Percentiles rank a stretch among this genome's conserved stretches.
phyloP scores from a whole-genome alignment of 1,284 basidiomycete genomes.

The Coniferiporia weirii region DNA sequence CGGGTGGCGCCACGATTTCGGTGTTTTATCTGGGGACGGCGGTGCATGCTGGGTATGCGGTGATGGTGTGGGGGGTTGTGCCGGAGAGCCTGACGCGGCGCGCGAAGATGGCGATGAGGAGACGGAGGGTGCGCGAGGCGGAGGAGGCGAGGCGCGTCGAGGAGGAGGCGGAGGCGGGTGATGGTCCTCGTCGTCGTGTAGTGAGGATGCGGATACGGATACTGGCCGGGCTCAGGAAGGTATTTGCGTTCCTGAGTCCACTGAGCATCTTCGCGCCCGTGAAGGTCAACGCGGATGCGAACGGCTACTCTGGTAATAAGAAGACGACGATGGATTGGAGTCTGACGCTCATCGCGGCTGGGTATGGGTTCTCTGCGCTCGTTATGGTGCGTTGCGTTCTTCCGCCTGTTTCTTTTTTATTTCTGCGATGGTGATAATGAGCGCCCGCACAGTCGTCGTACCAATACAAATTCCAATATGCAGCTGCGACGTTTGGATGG shows the following conservation, averaged over 20 bases:
- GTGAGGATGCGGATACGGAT: constrained; percentile 18
- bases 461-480: constrained; percentile 66
- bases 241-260: constrained; percentile 60
- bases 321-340: constrained; percentile 62
- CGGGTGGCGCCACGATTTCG: constrained; percentile 47
- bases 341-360: constrained; percentile 51
- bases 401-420: neutral
- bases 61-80: constrained; percentile 53
- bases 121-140: constrained; percentile 24
- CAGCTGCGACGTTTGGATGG: constrained; percentile 65
- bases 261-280: constrained; percentile 58
- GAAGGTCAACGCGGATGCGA: constrained; percentile 23
- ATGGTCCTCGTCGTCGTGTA: neutral
- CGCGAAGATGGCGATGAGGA: constrained; percentile 32
- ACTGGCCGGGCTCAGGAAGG: constrained; percentile 28
- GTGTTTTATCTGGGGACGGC: constrained; percentile 65
- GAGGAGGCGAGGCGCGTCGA: constrained; percentile 28
- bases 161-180: constrained; percentile 11
- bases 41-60: constrained; percentile 44
- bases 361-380: constrained; percentile 49
- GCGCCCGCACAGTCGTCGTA: constrained; percentile 59
- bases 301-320: constrained; percentile 28
- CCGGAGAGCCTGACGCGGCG: constrained; percentile 67
- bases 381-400: constrained; percentile 44
- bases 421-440: too few species aligned